Percentiles rank a stretch among this genome's conserved stretches.
These are phyloP conservation scores for Macrophomina pseudophaseolina DNA, from an alignment of 2,329 filamentous ascomycete genomes.

Conservation along the genomic window DNA sequence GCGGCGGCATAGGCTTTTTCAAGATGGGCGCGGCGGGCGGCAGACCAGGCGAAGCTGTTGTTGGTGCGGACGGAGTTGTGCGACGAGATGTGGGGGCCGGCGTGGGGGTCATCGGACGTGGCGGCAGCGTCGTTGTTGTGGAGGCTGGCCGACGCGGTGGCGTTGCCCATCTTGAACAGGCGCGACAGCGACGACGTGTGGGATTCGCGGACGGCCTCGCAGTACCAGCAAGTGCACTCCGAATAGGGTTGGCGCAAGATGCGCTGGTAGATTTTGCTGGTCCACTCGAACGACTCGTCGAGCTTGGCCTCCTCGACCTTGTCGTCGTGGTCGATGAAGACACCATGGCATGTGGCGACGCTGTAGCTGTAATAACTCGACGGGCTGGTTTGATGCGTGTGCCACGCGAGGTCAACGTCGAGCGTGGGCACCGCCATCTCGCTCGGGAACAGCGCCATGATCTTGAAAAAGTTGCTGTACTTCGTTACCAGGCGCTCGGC, in stretches of 20 bases:
- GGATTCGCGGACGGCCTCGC: conserved; percentile 69
- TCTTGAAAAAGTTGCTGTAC: conserved; percentile 66
- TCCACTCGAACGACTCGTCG: conserved; percentile 72
- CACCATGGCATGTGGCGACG: conserved; percentile 33
- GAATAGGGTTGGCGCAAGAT: conserved; percentile 70
- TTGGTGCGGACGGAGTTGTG: conserved; percentile 67
- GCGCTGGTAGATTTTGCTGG: conserved; percentile 71
- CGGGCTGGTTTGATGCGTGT: conserved; percentile 78
- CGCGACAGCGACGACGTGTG: conserved; percentile 56
- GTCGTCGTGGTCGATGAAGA: conserved; percentile 81
- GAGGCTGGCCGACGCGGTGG: conserved; percentile 51
- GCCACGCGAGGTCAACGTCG: conserved; percentile 76
- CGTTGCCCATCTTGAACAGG: conserved; percentile 52
- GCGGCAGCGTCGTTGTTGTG: conserved; percentile 51
- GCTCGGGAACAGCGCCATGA: conserved; percentile 39
- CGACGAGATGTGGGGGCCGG: conserved; percentile 66
- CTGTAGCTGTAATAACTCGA: conserved; percentile 66
- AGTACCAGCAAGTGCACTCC: conserved; percentile 84
- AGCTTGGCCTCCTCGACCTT: conserved; percentile 75
- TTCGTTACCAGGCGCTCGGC: conserved; percentile 69
- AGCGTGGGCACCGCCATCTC: conserved; percentile 68
- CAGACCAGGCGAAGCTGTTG: conserved; percentile 27
- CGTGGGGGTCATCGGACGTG: not conserved
- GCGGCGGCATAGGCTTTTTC: conserved; percentile 10
- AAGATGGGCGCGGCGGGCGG: conserved; percentile 20